Evolutionary conservation across 164 flowering plant species (phyloP), one percentile per base, ranked within the genome.

Genomic region (Vitis amurensis): DNA sequence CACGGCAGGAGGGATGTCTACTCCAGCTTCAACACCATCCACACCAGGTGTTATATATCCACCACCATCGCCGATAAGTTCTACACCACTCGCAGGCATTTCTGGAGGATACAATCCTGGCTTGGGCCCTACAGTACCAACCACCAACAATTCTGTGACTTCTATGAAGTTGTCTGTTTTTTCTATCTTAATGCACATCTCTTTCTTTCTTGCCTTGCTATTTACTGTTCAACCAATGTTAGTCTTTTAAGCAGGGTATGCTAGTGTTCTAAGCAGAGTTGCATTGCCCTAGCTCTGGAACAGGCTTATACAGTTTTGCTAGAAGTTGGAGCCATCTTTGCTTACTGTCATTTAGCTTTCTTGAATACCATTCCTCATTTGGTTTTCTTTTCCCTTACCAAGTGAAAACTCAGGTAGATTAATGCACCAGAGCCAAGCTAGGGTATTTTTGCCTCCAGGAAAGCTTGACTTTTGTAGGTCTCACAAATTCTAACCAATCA

Each of bases 1-100:
- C 74, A 62, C 81, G 1, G 87, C 87, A 0, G 87, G 87, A 71
- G 86, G 85, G 27, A 37, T 59, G 49, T 16, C 74, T 19, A 56
- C 75, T 1, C 68, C 74, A 8, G 19, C 47, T n/a, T 31, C 72
- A 50, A 55, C 71, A 50, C 52, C 13, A 50, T 27, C 50, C 59
- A 15, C 66, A 63, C 71, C 1, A 64, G 44, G 44, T 37, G 23
- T 19, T 1, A 37, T 37, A 37, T 37, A 37, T 19, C 8, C 27
- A 6, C 53, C 71, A 23, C 55, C 29, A 16, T 50, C 62, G 3
- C 31, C 71, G 47, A 31, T 66, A 10, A 6, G 31, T 11, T 1
- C 48, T 0, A 17, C 77, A 31, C 65, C 77, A 3, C 3, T 37
- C 0, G 19, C 1, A 16, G 68, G 59, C 6, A 19, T 10, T 50